Conservation (phyloP, 768 basidiomycete genomes). For the Hericium coralloides region DNA sequence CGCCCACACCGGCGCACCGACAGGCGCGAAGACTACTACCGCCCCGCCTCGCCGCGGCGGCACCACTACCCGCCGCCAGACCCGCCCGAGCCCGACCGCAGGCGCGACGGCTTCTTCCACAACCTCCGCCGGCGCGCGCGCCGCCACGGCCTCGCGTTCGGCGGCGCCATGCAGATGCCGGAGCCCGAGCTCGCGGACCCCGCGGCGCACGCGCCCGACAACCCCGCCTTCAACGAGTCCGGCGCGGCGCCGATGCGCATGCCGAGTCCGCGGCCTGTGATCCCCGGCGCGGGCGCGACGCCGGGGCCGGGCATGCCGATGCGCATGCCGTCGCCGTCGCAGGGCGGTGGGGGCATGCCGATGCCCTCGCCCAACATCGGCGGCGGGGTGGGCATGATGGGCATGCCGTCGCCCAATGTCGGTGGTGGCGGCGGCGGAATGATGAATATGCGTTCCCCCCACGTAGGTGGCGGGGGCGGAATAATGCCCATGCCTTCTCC, state of each 20-base stretch:
- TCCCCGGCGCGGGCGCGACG: conserved; percentile 1
- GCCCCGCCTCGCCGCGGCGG: background rate
- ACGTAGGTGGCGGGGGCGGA: too few species aligned
- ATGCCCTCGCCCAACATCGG: conserved; percentile 2
- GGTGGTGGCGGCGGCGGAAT: too few species aligned
- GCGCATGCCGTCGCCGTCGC: conserved; percentile 4
- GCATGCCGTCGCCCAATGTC: background rate
- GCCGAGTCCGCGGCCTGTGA: background rate
- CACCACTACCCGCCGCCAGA: background rate
- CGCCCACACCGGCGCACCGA: background rate
- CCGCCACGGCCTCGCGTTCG: background rate
- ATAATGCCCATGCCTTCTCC: too few species aligned
- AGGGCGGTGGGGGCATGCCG: background rate
- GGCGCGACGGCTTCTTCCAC: conserved; percentile 4
- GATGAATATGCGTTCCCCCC: too few species aligned
- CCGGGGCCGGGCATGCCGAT: conserved; percentile 1
- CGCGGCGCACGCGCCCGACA: background rate
- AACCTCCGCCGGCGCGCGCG: background rate
- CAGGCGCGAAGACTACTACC: background rate
- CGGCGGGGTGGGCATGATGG: background rate
- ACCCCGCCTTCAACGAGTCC: background rate
- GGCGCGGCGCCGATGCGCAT: conserved; percentile 5
- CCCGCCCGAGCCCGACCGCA: background rate
- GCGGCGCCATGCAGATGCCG: conserved; percentile 2
- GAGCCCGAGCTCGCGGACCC: background rate